A percentile compares a stretch with the other conserved stretches of the same genome.
phyloP scores from a whole-genome alignment of 192 early-diverging fungal genomes.

The Coemansia sp. region DNA sequence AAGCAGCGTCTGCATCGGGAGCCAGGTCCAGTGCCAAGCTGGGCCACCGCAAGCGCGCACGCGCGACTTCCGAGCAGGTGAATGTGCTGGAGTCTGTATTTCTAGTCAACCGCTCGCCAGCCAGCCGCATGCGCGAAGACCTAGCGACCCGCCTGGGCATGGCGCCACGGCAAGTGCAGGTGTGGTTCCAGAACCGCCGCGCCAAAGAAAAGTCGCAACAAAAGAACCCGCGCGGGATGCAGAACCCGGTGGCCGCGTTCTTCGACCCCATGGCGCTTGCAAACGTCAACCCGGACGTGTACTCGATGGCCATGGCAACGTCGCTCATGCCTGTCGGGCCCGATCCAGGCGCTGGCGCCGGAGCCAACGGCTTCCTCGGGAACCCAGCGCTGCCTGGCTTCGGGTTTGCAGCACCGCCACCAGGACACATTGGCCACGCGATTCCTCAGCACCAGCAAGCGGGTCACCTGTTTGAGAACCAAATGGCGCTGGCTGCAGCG shows the following conservation, averaged over 20 bases:
- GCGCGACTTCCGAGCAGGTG: conserved; percentile 70
- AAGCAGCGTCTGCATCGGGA: background rate
- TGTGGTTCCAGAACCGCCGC: conserved; percentile 88
- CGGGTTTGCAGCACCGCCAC: conserved; percentile 1
- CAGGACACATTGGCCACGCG: background rate
- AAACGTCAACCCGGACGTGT: conserved; percentile 24
- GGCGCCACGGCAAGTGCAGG: conserved; percentile 73
- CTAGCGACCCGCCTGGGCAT: conserved; percentile 67
- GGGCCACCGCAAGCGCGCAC: conserved; percentile 59
- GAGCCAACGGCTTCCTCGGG: conserved; percentile 3
- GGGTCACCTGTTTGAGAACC: conserved; percentile 9
- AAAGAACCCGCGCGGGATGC: conserved; percentile 33
- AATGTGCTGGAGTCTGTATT: conserved; percentile 71
- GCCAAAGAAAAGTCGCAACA: conserved; percentile 71
- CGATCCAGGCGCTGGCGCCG: conserved; percentile 3
- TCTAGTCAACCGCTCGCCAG: conserved; percentile 68
- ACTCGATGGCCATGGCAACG: conserved; percentile 35
- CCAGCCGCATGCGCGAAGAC: conserved; percentile 58
- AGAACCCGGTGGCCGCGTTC: conserved; percentile 24
- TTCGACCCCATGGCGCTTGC: conserved; percentile 31
- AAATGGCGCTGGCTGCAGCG: conserved; percentile 24
- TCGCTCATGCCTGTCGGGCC: conserved; percentile 21
- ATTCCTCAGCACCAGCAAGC: conserved; percentile 6
- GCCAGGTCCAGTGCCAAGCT: conserved; percentile 21
- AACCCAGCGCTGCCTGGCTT: conserved; percentile 11